Evolutionary conservation across 2,329 filamentous ascomycete genomes (phyloP).

Genomic region (Stagonosporopsis tanaceti): DNA sequence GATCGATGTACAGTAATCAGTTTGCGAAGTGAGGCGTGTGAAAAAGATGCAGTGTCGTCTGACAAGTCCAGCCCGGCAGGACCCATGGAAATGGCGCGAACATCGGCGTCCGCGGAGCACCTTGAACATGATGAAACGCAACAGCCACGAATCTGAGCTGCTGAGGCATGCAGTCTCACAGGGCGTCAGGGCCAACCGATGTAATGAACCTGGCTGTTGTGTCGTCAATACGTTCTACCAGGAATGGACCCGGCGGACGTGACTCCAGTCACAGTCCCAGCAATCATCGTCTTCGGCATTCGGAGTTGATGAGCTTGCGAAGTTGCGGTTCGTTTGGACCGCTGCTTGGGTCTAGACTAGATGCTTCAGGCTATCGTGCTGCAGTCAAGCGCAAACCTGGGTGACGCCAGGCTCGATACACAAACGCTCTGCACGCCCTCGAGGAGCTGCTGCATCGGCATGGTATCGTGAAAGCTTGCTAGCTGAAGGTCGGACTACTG

Average conservation of each 20-base stretch:
- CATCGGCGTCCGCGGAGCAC: slow-evolving; percentile 1
- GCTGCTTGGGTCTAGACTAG: slow-evolving; percentile 12
- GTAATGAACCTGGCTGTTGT: slow-evolving; percentile 1
- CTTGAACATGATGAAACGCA: slow-evolving; percentile 12
- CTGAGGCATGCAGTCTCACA: slow-evolving; percentile 13
- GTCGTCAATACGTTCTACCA: slow-evolving; percentile 9
- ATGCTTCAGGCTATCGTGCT: slow-evolving; percentile 6
- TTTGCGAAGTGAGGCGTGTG: neutral
- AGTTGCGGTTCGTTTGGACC: neutral
- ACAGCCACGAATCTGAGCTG: neutral
- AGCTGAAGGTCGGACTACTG: slow-evolving; percentile 9
- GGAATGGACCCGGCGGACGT: slow-evolving; percentile 8
- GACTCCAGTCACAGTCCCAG: neutral
- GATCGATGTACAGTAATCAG: neutral
- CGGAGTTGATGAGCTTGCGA: slow-evolving; percentile 2
- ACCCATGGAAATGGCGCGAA: slow-evolving; percentile 1
- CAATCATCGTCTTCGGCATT: slow-evolving; percentile 2
- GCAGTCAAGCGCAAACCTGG: neutral
- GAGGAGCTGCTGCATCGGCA: slow-evolving; percentile 1
- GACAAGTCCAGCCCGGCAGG: slow-evolving; percentile 11
- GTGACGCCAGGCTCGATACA: slow-evolving; percentile 12
- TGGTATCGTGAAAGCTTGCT: slow-evolving; percentile 4
- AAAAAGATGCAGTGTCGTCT: slow-evolving; percentile 3
- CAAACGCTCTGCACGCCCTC: slow-evolving; percentile 1
- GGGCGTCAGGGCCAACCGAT: neutral